Evolutionary conservation across 2,329 filamentous ascomycete genomes (phyloP).

Genomic region (Paraphaeosphaeria sporulosa): DNA sequence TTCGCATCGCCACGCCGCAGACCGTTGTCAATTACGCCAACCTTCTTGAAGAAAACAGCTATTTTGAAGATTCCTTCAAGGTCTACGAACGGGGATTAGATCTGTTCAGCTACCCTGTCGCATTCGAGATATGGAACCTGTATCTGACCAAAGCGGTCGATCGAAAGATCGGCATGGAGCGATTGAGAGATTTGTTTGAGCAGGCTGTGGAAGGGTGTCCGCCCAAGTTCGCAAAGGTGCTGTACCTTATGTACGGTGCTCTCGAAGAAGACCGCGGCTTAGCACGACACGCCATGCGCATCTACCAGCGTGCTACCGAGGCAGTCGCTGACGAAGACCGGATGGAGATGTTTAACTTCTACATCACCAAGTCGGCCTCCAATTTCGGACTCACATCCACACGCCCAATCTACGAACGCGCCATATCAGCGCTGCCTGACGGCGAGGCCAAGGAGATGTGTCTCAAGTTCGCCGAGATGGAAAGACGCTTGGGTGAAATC

Average conservation of each 20-base stretch:
- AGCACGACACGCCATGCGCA: constrained; percentile 96
- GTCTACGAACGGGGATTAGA: constrained; percentile 94
- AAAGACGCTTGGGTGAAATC: constrained; percentile 88
- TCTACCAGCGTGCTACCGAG: constrained; percentile 95
- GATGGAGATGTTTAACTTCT: constrained; percentile 98
- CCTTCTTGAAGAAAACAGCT: constrained; percentile 89
- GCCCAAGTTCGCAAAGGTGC: constrained; percentile 91
- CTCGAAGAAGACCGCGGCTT: constrained; percentile 95
- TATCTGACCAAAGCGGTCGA: constrained; percentile 98
- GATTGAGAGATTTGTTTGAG: constrained; percentile 93
- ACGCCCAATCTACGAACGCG: constrained; percentile 92
- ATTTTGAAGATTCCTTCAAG: constrained; percentile 98
- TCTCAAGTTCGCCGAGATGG: constrained; percentile 98
- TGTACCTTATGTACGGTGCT: constrained; percentile 98
- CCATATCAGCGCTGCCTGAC: constrained; percentile 92
- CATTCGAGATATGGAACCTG: constrained; percentile 98
- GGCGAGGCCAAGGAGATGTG: constrained; percentile 96
- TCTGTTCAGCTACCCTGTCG: constrained; percentile 97
- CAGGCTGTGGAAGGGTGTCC: constrained; percentile 95
- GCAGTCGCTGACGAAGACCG: constrained; percentile 94
- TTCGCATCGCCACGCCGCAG: constrained; percentile 96
- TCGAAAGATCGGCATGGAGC: constrained; percentile 93
- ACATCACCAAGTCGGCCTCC: constrained; percentile 97
- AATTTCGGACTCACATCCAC: constrained; percentile 98
- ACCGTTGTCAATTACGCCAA: constrained; percentile 99